Base-by-base conservation (phyloP, 345 rosid species). In the Citropsis articulata region DNA sequence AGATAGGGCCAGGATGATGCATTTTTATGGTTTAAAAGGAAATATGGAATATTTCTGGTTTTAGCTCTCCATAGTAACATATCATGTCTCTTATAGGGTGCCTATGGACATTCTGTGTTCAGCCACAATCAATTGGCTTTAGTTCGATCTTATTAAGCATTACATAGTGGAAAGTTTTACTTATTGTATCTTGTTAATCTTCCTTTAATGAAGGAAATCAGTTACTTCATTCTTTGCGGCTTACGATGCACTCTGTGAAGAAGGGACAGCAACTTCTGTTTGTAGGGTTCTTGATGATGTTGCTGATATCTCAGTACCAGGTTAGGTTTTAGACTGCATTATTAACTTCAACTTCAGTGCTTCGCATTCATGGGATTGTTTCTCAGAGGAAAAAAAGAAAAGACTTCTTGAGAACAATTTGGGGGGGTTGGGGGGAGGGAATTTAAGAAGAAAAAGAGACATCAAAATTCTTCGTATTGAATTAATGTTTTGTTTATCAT, bases 201-300 rank as follows among this genome's bases (percentile, higher is more conserved):
- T 79, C 22, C 68, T n/a, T 56, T 65, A 33, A 80, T 89, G 80
- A 81, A 96, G 99, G 93, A 92, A 92, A 85, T 90, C 99, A 16
- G 97, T 81, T 53, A 71, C 95, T 42, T 87, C 97, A 24, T 94
- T 96, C 83, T 96, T 96, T 71, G 91, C 90, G 67, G 88, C 93
- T 4, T 94, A 84, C 84, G 99, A 96, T 87, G 94, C 92, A 4
- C 90, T 96, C 6, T 94, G 94, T 62, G 99, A 96, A 85, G 99
- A 96, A 89, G 99, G 98, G 81, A 91, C 89, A 48, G 93, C 99
- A 72, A 90, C 91, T 66, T 78, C 97, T 78, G 98, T 96, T n/a
- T 96, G 97, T 80, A 85, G 84, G 79, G 95, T 97, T 83, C 97
- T 96, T 25, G 89, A 91, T 85, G 97, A 95, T 85, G 88, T 95